Evolutionary conservation across 1,139 yeast genomes (phyloP), one percentile per base, ranked within the genome.

Genomic region (Hansenula sp.): DNA sequence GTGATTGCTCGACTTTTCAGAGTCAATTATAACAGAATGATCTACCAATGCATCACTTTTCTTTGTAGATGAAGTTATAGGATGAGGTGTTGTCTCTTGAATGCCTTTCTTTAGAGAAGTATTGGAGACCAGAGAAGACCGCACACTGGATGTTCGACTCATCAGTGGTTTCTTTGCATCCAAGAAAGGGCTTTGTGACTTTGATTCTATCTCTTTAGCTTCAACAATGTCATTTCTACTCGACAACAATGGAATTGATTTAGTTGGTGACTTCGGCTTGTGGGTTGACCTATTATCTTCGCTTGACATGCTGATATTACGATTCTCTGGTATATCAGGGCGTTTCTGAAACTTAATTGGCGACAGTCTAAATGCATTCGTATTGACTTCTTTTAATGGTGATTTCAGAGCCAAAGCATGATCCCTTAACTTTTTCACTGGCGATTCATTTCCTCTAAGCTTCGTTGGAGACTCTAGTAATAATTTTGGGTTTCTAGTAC

Each of bases 401-500:
- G 52, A 48, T 30, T 46, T 44, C 29, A 45, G 16, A 1, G 20
- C 34, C 12, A 51, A 25, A 1, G 48, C 56, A 10, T 45, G 36
- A 2, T 48, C 44, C 34, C 55, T 42, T 14, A 53, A 30, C 39
- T 42, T 46, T 42, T 58, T 62, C 28, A 61, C 51, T 3, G 68
- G 68, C 0, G 68, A 62, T 19, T 54, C 36, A 2, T 45, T 45
- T 2, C 61, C 62, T 36, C 53, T 49, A 27, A 62, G 47, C 32
- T 60, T 53, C 3, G 52, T 51, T 5, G 68, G 68, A 4, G 67
- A 63, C 39, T 63, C 55, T 14, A 53, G 43, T 3, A 54, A 38
- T 22, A 53, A 34, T 14, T 51, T 47, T 27, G 59, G 59, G 51
- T 51, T 62, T 32, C 54, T 62, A 37, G 7, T 13, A 5, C 10